phyloP scores from a whole-genome alignment of 2,329 filamentous ascomycete genomes.

The Aspergillus vadensis region DNA sequence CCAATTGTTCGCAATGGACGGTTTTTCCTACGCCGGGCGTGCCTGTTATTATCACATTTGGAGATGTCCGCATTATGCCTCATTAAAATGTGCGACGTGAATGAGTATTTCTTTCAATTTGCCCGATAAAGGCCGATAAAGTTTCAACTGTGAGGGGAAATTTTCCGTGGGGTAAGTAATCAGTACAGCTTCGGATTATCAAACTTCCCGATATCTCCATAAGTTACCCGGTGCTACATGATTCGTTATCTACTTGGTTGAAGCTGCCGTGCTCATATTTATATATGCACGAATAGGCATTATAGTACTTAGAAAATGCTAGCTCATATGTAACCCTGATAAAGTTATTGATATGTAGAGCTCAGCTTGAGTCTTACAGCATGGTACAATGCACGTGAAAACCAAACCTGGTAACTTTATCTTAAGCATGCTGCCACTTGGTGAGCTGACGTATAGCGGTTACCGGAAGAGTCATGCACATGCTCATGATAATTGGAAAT shows the following conservation, averaged over 20 bases:
- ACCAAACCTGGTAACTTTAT: too few relatives aligned
- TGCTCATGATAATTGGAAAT: too few relatives aligned
- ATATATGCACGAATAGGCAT: background rate
- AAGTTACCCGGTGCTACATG: background rate
- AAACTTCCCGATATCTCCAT: background rate
- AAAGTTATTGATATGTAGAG: too few relatives aligned
- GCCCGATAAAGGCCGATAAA: background rate
- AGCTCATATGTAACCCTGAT: too few relatives aligned
- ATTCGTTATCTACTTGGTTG: too few relatives aligned
- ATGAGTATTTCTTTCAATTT: background rate
- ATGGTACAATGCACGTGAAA: too few relatives aligned
- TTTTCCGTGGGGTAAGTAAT: conserved; percentile 24
- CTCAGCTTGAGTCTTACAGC: too few relatives aligned
- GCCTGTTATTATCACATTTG: conserved; percentile 93
- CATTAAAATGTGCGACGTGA: conserved; percentile 1
- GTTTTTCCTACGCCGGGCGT: conserved; percentile 97
- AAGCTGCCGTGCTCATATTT: background rate
- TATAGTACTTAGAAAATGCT: too few relatives aligned
- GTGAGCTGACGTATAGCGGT: too few relatives aligned
- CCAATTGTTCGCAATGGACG: conserved; percentile 81
- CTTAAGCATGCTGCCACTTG: too few relatives aligned
- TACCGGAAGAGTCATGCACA: too few relatives aligned
- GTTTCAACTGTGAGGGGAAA: conserved; percentile 9
- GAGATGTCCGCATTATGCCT: conserved; percentile 48
- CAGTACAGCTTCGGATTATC: conserved; percentile 10